phyloP scores from a whole-genome alignment of 352 stramenopile species.

The Phytophthora foliorum region DNA sequence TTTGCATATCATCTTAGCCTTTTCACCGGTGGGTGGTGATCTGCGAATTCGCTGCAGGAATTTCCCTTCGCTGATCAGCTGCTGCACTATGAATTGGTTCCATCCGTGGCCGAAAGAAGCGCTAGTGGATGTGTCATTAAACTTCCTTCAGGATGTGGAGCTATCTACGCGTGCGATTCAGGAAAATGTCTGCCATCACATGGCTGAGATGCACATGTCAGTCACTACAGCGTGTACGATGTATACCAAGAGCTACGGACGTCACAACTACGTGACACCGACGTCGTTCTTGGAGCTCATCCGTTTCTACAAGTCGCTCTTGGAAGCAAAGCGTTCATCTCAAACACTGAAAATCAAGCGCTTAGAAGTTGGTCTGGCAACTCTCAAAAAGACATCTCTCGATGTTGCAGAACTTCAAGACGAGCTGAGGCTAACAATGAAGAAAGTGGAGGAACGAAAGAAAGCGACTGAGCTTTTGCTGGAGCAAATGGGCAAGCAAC shows the following conservation, averaged over 20 bases:
- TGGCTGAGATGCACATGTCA: slow-evolving; percentile 92
- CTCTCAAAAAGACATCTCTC: slow-evolving; percentile 82
- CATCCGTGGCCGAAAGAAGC: slow-evolving; percentile 92
- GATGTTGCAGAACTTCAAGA: slow-evolving; percentile 85
- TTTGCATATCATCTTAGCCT: slow-evolving; percentile 89
- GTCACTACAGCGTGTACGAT: slow-evolving; percentile 81
- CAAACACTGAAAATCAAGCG: slow-evolving; percentile 77
- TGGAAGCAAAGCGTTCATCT: slow-evolving; percentile 64
- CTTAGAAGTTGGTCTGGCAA: slow-evolving; percentile 87
- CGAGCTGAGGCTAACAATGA: slow-evolving; percentile 91
- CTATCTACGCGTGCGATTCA: slow-evolving; percentile 75
- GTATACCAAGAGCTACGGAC: slow-evolving; percentile 79
- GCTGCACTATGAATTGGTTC: slow-evolving; percentile 91
- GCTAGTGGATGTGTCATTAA: slow-evolving; percentile 86
- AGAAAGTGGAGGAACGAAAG: slow-evolving; percentile 93
- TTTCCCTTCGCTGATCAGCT: slow-evolving; percentile 84
- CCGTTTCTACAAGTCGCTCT: slow-evolving; percentile 90
- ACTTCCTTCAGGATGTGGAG: slow-evolving; percentile 87
- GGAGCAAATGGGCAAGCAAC: slow-evolving; percentile 92
- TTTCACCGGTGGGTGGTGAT: slow-evolving; percentile 82
- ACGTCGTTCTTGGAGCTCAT: slow-evolving; percentile 95
- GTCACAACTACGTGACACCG: slow-evolving; percentile 94
- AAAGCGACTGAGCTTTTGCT: slow-evolving; percentile 87
- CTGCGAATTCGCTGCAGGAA: slow-evolving; percentile 81
- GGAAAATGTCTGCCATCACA: slow-evolving; percentile 94